phyloP scores from a whole-genome alignment of 1,284 basidiomycete species.

The Neolentinus lepideus region DNA sequence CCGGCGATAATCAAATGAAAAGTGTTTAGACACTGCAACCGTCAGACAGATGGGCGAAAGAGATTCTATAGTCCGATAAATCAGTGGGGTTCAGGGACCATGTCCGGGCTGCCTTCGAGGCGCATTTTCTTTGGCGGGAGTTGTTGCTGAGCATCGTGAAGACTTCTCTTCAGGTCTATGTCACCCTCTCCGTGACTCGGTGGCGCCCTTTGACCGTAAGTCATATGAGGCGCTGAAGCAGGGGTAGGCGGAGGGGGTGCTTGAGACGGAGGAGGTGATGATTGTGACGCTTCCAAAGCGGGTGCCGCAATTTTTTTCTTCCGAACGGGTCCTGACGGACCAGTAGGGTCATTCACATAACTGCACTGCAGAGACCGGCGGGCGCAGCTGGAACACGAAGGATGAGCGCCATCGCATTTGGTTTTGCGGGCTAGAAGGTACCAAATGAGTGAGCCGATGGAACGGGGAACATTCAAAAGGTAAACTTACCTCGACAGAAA shows the following conservation, averaged over 20 bases:
- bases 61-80: constrained; percentile 29
- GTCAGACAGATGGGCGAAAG: constrained; percentile 18
- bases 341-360: constrained; percentile 60
- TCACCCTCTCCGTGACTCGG: constrained; percentile 17
- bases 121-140: constrained; percentile 31
- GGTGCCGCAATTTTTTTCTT: constrained; percentile 39
- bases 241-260: constrained; percentile 33
- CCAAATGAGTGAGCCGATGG: constrained; percentile 4
- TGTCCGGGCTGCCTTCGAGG: constrained; percentile 21
- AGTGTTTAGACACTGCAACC: constrained; percentile 16
- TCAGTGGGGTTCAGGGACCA: not conserved
- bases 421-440: constrained; percentile 64
- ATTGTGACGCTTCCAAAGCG: constrained; percentile 38
- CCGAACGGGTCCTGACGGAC: constrained; percentile 2
- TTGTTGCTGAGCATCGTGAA: constrained; percentile 22
- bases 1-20: constrained; percentile 19
- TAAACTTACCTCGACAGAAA: constrained; percentile 64
- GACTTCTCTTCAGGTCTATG: constrained; percentile 28
- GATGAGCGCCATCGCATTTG: constrained; percentile 74
- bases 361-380: constrained; percentile 66
- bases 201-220: constrained; percentile 11
- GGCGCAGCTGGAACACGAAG: constrained; percentile 71
- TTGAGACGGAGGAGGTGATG: constrained; percentile 25
- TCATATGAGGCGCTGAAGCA: constrained; percentile 23
- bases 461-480: not conserved